Percentiles rank a stretch among this genome's conserved stretches.
These are phyloP conservation scores for Haplosporangium sp. DNA, from an alignment of 371 early-diverging fungal species.

Conservation along the genomic window DNA sequence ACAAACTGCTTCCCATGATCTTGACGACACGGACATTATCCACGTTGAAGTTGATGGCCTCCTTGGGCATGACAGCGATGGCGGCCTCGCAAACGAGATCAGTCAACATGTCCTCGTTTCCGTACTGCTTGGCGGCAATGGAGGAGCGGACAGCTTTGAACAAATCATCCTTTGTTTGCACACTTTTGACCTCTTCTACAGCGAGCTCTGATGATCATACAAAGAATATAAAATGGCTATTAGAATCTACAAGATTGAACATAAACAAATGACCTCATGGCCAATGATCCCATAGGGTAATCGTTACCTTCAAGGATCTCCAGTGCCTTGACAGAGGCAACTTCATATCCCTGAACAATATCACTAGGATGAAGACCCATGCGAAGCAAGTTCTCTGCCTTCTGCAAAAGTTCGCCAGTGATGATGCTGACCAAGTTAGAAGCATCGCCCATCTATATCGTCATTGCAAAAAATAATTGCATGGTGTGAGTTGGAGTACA, in stretches of 20 bases:
- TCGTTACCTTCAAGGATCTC: conserved; percentile 81
- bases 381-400: conserved; percentile 92
- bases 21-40: conserved; percentile 98
- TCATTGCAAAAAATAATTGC: neutral
- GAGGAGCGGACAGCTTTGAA: conserved; percentile 79
- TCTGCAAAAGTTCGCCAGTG: conserved; percentile 93
- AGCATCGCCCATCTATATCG: conserved; percentile 85
- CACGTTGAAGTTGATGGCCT: conserved; percentile 88
- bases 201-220: conserved; percentile 64
- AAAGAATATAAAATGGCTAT: neutral
- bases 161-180: conserved; percentile 68
- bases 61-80: conserved; percentile 91
- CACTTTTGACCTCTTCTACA: conserved; percentile 72
- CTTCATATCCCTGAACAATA: conserved; percentile 93
- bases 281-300: neutral
- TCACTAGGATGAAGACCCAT: conserved; percentile 97
- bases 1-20: conserved; percentile 93
- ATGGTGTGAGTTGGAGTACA: neutral
- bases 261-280: too few relatives aligned
- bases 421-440: conserved; percentile 97
- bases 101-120: conserved; percentile 90
- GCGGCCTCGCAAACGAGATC: conserved; percentile 90
- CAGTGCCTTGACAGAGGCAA: conserved; percentile 87
- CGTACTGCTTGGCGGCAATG: conserved; percentile 94
- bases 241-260: neutral